phyloP scores from a whole-genome alignment of 2,329 filamentous ascomycete genomes.

The Phyllosticta citriasiana region DNA sequence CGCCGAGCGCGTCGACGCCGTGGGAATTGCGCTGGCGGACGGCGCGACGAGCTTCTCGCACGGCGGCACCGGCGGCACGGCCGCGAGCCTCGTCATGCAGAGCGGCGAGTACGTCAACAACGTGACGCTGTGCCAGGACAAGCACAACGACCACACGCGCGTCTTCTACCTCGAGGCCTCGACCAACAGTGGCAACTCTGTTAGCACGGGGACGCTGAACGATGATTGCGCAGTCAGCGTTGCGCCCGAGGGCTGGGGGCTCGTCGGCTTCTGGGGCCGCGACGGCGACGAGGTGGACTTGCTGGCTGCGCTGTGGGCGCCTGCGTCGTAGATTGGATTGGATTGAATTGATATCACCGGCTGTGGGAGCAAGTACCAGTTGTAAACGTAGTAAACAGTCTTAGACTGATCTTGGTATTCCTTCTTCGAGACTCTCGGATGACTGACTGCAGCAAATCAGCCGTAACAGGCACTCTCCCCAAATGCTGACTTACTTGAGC shows the following conservation, averaged over 20 bases:
- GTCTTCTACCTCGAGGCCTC: conserved; percentile 48
- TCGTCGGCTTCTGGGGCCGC: conserved; percentile 45
- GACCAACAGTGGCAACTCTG: conserved; percentile 39
- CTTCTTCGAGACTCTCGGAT: too few relatives aligned
- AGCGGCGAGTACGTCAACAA: conserved; percentile 39
- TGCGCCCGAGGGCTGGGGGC: conserved; percentile 41
- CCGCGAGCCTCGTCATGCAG: conserved; percentile 34
- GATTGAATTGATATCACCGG: neutral
- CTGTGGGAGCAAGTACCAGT: too few relatives aligned
- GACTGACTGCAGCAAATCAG: too few relatives aligned
- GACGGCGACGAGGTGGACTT: conserved; percentile 47
- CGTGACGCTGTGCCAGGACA: conserved; percentile 42
- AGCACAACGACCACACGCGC: conserved; percentile 37
- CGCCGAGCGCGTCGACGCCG: conserved; percentile 39
- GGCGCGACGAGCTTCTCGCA: conserved; percentile 40
- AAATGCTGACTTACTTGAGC: too few relatives aligned
- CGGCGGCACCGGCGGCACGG: conserved; percentile 44
- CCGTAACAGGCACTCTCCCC: too few relatives aligned
- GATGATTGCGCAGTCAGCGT: conserved; percentile 37
- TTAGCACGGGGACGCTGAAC: conserved; percentile 38
- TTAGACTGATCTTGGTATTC: too few relatives aligned
- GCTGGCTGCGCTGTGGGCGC: conserved; percentile 30
- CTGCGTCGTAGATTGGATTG: neutral
- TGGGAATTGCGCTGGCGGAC: conserved; percentile 39
- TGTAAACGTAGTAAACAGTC: too few relatives aligned